Conservation (phyloP, 176 grass and related monocot species). For the Avena sativa region DNA sequence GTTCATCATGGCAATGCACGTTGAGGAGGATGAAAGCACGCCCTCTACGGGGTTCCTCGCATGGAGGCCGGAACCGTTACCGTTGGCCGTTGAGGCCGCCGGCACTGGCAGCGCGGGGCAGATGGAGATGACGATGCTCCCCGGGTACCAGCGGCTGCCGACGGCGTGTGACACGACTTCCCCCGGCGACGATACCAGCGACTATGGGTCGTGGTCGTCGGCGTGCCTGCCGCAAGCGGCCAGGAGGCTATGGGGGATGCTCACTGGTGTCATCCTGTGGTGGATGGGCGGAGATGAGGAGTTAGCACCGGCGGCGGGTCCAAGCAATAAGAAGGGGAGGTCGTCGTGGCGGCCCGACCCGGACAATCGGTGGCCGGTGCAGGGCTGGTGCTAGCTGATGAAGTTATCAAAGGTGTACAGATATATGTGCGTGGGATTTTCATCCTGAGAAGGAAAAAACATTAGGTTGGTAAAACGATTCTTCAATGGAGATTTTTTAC, state of each 20-base stretch:
- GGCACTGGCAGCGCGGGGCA: background rate
- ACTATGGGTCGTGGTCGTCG: background rate
- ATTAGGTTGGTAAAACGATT: background rate
- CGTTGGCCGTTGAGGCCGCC: background rate
- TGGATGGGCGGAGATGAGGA: background rate
- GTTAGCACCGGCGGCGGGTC: background rate
- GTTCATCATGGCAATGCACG: slow-evolving; percentile 4
- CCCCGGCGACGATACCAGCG: background rate
- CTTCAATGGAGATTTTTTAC: background rate
- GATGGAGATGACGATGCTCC: slow-evolving; percentile 2
- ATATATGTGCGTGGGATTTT: background rate
- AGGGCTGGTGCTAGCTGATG: slow-evolving; percentile 22
- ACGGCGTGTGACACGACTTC: background rate
- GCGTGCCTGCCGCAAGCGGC: background rate
- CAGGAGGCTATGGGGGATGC: background rate
- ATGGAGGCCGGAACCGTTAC: background rate
- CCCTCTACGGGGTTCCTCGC: background rate
- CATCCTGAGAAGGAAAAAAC: background rate
- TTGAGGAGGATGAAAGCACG: slow-evolving; percentile 3
- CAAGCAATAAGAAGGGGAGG: background rate
- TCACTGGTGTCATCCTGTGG: background rate
- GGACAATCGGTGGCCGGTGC: background rate
- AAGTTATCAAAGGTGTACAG: background rate
- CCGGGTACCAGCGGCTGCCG: background rate
- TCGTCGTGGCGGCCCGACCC: background rate